Evolutionary conservation across 2,329 filamentous ascomycete species (phyloP).

Genomic region (Fusarium zealandicum): DNA sequence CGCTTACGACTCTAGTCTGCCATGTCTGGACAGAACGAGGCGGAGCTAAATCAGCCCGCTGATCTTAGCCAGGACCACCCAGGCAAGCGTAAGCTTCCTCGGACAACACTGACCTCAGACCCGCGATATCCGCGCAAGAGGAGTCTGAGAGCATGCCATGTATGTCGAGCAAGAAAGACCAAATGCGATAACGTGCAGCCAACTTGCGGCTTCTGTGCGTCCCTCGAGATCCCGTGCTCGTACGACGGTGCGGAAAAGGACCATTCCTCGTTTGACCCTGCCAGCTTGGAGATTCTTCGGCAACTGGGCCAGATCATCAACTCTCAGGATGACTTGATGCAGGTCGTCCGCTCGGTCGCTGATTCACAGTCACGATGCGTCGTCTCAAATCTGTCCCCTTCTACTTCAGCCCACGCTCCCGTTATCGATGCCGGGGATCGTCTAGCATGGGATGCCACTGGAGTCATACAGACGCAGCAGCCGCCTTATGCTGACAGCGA

Average conservation of each 20-base stretch:
- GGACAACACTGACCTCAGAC: constrained; percentile 27
- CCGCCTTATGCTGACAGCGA: not conserved
- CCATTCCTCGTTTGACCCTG: constrained; percentile 46
- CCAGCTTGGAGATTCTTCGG: constrained; percentile 46
- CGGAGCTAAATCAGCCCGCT: not conserved
- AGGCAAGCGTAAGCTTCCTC: constrained; percentile 19
- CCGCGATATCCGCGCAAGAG: constrained; percentile 43
- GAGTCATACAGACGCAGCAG: constrained; percentile 2
- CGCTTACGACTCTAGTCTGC: not conserved
- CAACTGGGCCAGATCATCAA: constrained; percentile 34
- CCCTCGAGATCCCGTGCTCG: constrained; percentile 44
- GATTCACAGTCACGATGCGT: constrained; percentile 6
- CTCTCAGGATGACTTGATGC: constrained; percentile 32
- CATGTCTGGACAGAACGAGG: not conserved
- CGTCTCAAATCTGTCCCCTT: not conserved
- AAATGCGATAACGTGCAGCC: constrained; percentile 50
- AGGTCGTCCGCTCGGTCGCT: constrained; percentile 24
- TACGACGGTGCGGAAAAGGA: constrained; percentile 42
- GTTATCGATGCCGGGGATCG: not conserved
- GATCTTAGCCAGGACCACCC: not conserved
- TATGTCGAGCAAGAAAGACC: constrained; percentile 47
- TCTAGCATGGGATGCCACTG: constrained; percentile 1
- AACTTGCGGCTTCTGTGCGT: constrained; percentile 47
- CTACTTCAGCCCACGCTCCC: not conserved
- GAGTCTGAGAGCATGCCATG: constrained; percentile 46